phyloP scores from a whole-genome alignment of 192 early-diverging fungal genomes.

The Cetraspora pellucida region DNA sequence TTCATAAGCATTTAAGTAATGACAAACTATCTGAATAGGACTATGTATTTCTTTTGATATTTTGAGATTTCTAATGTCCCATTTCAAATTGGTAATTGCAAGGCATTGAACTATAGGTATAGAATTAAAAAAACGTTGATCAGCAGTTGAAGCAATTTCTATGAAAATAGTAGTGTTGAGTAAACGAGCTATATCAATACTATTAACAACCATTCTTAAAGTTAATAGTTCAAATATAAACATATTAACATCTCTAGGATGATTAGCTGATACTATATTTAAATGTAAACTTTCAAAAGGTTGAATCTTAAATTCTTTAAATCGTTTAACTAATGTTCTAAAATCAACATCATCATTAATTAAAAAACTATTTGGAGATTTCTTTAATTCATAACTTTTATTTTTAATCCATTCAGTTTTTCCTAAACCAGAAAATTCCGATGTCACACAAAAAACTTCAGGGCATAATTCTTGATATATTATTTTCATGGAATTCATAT shows the following conservation, averaged over 20 bases:
- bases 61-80: conserved; percentile 24
- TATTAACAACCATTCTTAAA: conserved; percentile 16
- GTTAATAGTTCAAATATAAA: conserved; percentile 33
- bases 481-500: neutral
- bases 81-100: neutral
- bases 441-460: conserved; percentile 16
- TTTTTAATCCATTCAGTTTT: conserved; percentile 34
- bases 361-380: conserved; percentile 10
- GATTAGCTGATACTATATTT: conserved; percentile 9
- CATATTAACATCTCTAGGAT: conserved; percentile 28
- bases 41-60: neutral
- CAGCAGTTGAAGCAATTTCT: conserved; percentile 28
- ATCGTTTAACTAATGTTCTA: neutral
- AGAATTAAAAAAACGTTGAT: conserved; percentile 28
- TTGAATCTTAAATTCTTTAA: conserved; percentile 9
- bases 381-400: neutral
- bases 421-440: conserved; percentile 25
- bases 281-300: conserved; percentile 28
- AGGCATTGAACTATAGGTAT: conserved; percentile 1
- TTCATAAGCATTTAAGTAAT: conserved; percentile 21
- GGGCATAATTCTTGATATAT: conserved; percentile 27
- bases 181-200: conserved; percentile 5
- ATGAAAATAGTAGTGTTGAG: conserved; percentile 11
- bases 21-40: conserved; percentile 18
- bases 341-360: conserved; percentile 26